Base-by-base conservation (phyloP, 202 grass and related monocot species). In the Eragrostis tef region DNA sequence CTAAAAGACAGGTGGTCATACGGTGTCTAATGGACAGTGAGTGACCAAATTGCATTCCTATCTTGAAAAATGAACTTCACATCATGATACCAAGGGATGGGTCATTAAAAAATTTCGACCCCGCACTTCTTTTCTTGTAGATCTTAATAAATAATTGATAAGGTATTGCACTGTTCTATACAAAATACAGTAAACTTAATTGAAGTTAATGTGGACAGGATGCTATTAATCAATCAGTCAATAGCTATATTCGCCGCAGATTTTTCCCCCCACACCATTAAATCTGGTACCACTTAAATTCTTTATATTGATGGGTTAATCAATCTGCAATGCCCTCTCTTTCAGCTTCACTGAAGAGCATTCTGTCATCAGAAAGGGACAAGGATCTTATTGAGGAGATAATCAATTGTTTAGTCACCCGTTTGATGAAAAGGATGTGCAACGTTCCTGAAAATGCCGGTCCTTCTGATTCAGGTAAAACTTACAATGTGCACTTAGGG, bases 351-450 rank as follows among this genome's bases (percentile, higher is more conserved):
- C 25, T 98, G 70, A 98, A 86, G 82, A 94, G 88, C 77, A 61
- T 98, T 85, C 24, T 93, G 54, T 75, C 70, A 56, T 90, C 77
- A 41, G 82, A 92, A 91, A 87, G 80, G 73, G 85, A 94, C 46
- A 84, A 27, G 13, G 88, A 93, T 62, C 48, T 87, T 65, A 59
- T 91, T 87, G 92, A 93, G 88, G 95, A 94, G 71, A 89, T 90
- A 64, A 86, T 87, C 2, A 84, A 94, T 93, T 85, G 88, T 76
- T 88, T 98, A 31, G 83, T 94, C 43, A 27, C 78, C 75, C 90
- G 87, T 63, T 79, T 98, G 76, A 91, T 94, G 60, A 98, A 92
- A 89, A 90, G 90, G 87, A 98, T 98, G 92, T 93, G 92, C 74
- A 57, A 59, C 6, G 25, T 83, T 70, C 74, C 81, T 81, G 89